Evolutionary conservation across 2,329 filamentous ascomycete species (phyloP).

Genomic region (Penicillium palitans): DNA sequence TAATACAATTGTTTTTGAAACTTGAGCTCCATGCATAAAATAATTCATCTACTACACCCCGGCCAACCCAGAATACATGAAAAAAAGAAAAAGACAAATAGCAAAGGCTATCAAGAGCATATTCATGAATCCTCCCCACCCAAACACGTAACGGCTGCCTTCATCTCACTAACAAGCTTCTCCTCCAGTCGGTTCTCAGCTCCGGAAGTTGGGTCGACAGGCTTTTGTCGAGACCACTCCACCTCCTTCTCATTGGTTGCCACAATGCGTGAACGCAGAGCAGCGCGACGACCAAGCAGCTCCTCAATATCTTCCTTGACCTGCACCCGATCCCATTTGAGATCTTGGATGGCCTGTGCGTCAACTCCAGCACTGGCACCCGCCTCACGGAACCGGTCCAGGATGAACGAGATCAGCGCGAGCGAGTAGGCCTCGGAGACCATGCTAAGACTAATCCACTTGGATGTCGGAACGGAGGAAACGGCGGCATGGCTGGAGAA

Average conservation of each 20-base stretch:
- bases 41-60: slow-evolving; percentile 17
- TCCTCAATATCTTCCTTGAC: slow-evolving; percentile 82
- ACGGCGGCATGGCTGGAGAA: slow-evolving; percentile 60
- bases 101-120: slow-evolving; percentile 19
- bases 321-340: slow-evolving; percentile 71
- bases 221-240: slow-evolving; percentile 55
- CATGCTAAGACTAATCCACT: slow-evolving; percentile 69
- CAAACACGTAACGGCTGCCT: slow-evolving; percentile 51
- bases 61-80: slow-evolving; percentile 17
- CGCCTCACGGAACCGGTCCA: slow-evolving; percentile 63
- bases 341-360: slow-evolving; percentile 63
- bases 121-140: slow-evolving; percentile 38
- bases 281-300: slow-evolving; percentile 68
- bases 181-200: slow-evolving; percentile 70
- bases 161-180: slow-evolving; percentile 70
- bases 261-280: slow-evolving; percentile 71
- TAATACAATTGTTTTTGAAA: neutral
- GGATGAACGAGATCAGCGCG: slow-evolving; percentile 70
- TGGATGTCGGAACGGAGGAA: slow-evolving; percentile 46
- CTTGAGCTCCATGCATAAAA: slow-evolving; percentile 14
- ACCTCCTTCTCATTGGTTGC: slow-evolving; percentile 72
- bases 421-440: slow-evolving; percentile 78
- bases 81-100: slow-evolving; percentile 9
- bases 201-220: slow-evolving; percentile 42
- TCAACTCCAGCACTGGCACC: slow-evolving; percentile 64